These are phyloP conservation scores for Detonula confervacea DNA, from an alignment of 352 stramenopile genomes.

Conservation along the genomic window DNA sequence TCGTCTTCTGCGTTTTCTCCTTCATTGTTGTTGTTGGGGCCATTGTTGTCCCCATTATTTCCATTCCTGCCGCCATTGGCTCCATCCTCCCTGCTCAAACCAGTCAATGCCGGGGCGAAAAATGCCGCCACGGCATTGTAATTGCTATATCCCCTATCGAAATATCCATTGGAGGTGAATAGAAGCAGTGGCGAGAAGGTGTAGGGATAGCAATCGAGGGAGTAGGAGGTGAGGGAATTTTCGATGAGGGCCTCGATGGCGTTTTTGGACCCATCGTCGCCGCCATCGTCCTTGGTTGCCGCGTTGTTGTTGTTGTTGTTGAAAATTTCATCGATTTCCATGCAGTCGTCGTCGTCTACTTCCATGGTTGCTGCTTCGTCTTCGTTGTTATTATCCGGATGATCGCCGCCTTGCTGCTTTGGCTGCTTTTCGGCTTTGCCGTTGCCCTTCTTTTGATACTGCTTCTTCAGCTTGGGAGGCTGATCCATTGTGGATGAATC, in stretches of 20 bases:
- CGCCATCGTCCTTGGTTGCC: no score
- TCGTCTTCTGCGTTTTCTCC: background rate
- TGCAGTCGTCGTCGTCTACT: conserved; percentile 13
- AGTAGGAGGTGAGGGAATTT: conserved; percentile 33
- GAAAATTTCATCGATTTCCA: conserved; percentile 4
- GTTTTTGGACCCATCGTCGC: conserved; percentile 10
- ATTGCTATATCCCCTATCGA: conserved; percentile 68
- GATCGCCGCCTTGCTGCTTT: background rate
- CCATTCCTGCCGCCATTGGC: background rate
- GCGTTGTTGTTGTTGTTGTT: background rate
- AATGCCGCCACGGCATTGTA: conserved; percentile 68
- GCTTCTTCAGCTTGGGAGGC: conserved; percentile 18
- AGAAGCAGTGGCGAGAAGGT: conserved; percentile 65
- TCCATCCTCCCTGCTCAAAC: conserved; percentile 14
- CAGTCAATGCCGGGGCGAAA: conserved; percentile 47
- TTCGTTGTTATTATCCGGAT: background rate
- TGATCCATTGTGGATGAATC: conserved; percentile 7
- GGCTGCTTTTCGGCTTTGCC: background rate
- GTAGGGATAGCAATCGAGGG: conserved; percentile 70
- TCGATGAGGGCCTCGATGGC: conserved; percentile 39
- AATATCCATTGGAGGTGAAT: conserved; percentile 53
- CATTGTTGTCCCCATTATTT: conserved; percentile 1
- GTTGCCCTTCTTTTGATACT: conserved; percentile 1
- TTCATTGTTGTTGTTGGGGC: background rate
- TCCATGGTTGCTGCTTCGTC: background rate